Conservation (phyloP, 2,329 filamentous ascomycete genomes). For the Nemania sp. region DNA sequence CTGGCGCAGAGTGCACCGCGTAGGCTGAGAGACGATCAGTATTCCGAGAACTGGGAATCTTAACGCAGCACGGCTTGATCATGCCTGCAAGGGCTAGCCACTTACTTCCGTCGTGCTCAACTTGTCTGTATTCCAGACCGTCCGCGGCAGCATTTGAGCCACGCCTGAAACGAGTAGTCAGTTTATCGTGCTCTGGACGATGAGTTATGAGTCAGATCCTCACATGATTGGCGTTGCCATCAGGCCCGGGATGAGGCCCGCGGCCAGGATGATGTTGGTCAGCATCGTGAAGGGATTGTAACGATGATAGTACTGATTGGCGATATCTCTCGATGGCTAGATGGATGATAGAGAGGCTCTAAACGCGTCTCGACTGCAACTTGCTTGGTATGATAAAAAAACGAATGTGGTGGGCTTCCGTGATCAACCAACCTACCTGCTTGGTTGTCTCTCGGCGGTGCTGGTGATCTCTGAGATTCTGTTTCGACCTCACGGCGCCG, state of each 20-base stretch:
- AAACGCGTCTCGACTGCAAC: neutral
- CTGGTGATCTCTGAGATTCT: slow-evolving; percentile 8
- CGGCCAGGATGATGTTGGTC: slow-evolving; percentile 35
- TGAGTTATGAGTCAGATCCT: slow-evolving; percentile 10
- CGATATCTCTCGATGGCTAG: too few species aligned
- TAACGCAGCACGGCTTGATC: too few species aligned
- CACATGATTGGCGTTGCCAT: slow-evolving; percentile 39
- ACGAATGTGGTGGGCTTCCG: too few species aligned
- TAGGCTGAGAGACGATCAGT: neutral
- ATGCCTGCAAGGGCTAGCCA: neutral
- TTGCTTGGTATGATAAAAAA: too few species aligned
- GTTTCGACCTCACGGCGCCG: neutral
- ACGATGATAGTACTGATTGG: neutral
- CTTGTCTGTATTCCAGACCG: too few species aligned
- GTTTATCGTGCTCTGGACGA: neutral
- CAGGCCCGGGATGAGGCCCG: slow-evolving; percentile 36
- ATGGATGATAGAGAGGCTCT: too few species aligned
- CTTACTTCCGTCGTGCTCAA: too few species aligned
- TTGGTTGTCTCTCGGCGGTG: slow-evolving; percentile 15
- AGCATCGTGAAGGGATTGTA: slow-evolving; percentile 33
- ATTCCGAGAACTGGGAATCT: neutral
- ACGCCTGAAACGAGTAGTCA: slow-evolving; percentile 1
- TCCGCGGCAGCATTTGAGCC: neutral
- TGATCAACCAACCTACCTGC: neutral
- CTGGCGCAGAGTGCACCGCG: neutral